Percentiles rank a stretch among this genome's conserved stretches.
These are phyloP conservation scores for Verbena officinalis DNA, from an alignment of 257 asterid genomes.

Conservation along the genomic window DNA sequence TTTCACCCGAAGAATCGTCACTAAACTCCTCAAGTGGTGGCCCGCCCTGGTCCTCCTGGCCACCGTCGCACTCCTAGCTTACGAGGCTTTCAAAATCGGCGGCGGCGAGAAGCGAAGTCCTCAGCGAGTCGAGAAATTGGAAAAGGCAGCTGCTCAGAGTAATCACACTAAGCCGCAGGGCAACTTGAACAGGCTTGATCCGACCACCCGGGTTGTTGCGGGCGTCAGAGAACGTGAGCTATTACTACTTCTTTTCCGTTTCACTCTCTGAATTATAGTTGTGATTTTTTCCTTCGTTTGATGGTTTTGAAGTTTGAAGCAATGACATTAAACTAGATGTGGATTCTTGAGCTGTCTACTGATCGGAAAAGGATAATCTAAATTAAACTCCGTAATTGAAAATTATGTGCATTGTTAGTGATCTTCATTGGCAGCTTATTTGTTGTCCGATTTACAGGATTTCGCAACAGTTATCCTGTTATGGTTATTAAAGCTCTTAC, in stretches of 20 bases:
- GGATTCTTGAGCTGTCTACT: conserved; percentile 18
- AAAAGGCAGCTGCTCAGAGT: no score
- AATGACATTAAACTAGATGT: conserved; percentile 14
- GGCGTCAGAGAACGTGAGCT: conserved; percentile 85
- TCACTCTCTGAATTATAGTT: not conserved
- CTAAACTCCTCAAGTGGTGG: conserved; percentile 71
- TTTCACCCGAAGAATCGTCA: conserved; percentile 42
- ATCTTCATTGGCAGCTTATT: not conserved
- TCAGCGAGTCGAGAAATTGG: no score
- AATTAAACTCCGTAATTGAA: not conserved
- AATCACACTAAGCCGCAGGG: no score
- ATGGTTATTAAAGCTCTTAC: no score
- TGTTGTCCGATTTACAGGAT: no score
- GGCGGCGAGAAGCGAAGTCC: conserved; percentile 37
- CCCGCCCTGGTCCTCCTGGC: conserved; percentile 59
- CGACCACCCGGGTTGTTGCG: conserved; percentile 54
- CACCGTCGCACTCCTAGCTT: conserved; percentile 55
- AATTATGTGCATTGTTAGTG: not conserved
- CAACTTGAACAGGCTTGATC: conserved; percentile 78
- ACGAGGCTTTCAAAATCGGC: conserved; percentile 67
- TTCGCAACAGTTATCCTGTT: no score
- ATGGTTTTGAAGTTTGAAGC: not conserved
- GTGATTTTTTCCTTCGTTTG: not conserved
- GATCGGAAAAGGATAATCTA: conserved; percentile 5
- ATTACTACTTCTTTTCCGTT: not conserved